Evolutionary conservation across 2,329 filamentous ascomycete species (phyloP), one percentile per base, ranked within the genome.

Genomic region (Clonostachys byssicola): DNA sequence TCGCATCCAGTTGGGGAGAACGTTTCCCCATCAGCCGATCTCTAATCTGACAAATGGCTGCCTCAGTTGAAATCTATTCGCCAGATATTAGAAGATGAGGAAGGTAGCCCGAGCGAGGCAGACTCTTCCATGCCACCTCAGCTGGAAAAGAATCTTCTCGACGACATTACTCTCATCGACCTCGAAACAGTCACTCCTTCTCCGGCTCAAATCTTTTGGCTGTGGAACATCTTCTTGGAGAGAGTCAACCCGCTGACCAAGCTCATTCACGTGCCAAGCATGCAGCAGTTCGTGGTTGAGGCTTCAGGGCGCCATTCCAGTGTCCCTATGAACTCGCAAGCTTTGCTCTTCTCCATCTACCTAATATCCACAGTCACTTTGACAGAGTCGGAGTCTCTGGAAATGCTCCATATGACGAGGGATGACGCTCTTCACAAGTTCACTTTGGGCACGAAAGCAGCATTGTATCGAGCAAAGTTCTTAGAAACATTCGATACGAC

Each of bases 211-310:
- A 79, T 88, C 23, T 83, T 88, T 56, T 75, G 77, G 44, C 73
- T 92, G 6, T 92, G 88, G 88, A 85, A 90, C 60, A 71, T 81
- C 9, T 91, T 85, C 53, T 67, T 90, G 6, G 82, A 89, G 43
- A 83, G 88, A 50, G 82, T 92, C 47, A 87, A 92, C 56, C 87
- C 88, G 0, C 62, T 90, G 42, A 80, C 82, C 54, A 92, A 91
- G 60, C 67, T 81, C 42, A 81, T 89, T 20, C 88, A 92, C 58
- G 77, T 85, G 2, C 87, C 88, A 0, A 83, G 83, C 0, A 63
- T 89, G 5, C 83, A 90, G 56, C 75, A 77, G 3, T 75, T 78
- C 42, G 70, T 91, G 9, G 74, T 86, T 35, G 78, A 87, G 48
- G 83, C 84, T 3, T 78, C 76, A 2, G 73, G 73, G 13, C 75